Evolutionary conservation across 1,284 basidiomycete genomes (phyloP).

Genomic region (Fomitopsis betulina): DNA sequence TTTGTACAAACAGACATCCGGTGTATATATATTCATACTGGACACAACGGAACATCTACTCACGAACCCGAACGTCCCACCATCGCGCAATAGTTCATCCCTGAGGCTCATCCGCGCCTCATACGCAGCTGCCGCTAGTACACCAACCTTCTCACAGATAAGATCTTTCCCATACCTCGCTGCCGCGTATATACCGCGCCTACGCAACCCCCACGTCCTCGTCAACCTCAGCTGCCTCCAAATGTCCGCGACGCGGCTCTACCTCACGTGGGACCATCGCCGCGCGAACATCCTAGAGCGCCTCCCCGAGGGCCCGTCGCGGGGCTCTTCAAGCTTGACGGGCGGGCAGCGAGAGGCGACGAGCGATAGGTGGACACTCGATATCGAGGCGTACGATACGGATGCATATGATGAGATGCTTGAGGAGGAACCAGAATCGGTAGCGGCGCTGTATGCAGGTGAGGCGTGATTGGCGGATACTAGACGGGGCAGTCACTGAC

Average conservation of each 20-base stretch:
- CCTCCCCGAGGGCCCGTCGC: not conserved
- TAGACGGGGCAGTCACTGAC: not conserved
- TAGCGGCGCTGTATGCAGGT: not conserved
- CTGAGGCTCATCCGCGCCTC: conserved; percentile 7
- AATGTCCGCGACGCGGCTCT: conserved; percentile 39
- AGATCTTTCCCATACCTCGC: conserved; percentile 25
- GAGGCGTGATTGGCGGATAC: not conserved
- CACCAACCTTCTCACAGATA: not conserved
- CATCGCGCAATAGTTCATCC: conserved; percentile 10
- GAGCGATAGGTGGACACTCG: not conserved
- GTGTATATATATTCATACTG: conserved; percentile 25
- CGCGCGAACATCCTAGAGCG: not conserved
- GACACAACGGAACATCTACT: conserved; percentile 18
- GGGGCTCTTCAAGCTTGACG: not conserved
- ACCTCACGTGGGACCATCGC: conserved; percentile 20
- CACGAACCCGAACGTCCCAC: conserved; percentile 10
- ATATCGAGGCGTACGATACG: not conserved
- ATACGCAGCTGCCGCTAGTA: conserved; percentile 5
- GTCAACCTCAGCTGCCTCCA: conserved; percentile 48
- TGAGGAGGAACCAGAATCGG: not conserved
- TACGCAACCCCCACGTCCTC: conserved; percentile 31
- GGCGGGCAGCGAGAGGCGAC: not conserved
- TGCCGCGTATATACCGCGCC: conserved; percentile 28
- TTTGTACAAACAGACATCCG: conserved; percentile 35
- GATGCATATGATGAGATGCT: not conserved